Base-by-base conservation (phyloP, 140 eudicot species). In the Oenanthe javanica region DNA sequence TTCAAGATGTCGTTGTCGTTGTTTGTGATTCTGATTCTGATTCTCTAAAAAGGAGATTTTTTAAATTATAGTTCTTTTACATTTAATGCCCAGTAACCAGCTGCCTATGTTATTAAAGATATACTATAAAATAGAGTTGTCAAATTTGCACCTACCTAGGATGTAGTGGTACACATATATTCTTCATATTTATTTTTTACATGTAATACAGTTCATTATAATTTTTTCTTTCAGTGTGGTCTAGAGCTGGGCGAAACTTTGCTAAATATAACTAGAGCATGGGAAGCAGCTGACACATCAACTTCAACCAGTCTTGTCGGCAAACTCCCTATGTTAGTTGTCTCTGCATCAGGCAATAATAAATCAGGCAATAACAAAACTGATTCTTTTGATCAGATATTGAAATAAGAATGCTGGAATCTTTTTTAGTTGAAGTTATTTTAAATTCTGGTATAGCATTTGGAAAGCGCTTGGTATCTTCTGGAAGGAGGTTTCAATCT, bases 401-500 rank as follows among this genome's bases (percentile, higher is more conserved):
- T 12, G 6, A 27, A 11, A 31, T 27, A 67, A 27, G 69, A 67
- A 27, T 67, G 45, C 12, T 13, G 4, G 73, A 67, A 67, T 11
- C 43, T 67, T 67, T 25, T 67, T 67, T 31, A 67, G 83, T 81
- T 84, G 81, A 79, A 69, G 49, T 75, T 38, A 18, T 77, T 82
- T 51, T 88, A 75, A 10, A 82, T 88, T 76, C 79, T 86, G 77
- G 64, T 86, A 82, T 89, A 95, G 99, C 99, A 70, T 81, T 95
- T 18, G 99, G 99, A 40, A 92, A 82, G 83, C 95, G 99, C 71
- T 86, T 95, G 90, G 78, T 89, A 63, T 86, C 92, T 77, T 96
- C 99, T 87, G 97, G 97, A 88, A 88, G 99, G 66, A 89, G 97
- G 88, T 95, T 95, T 87, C 97, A 95, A 80, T 87, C 95, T 52